A percentile compares a stretch with the other conserved stretches of the same genome.
Evolutionary conservation across 1,284 basidiomycete genomes (phyloP).

Genomic region (Leccinum solheimii): DNA sequence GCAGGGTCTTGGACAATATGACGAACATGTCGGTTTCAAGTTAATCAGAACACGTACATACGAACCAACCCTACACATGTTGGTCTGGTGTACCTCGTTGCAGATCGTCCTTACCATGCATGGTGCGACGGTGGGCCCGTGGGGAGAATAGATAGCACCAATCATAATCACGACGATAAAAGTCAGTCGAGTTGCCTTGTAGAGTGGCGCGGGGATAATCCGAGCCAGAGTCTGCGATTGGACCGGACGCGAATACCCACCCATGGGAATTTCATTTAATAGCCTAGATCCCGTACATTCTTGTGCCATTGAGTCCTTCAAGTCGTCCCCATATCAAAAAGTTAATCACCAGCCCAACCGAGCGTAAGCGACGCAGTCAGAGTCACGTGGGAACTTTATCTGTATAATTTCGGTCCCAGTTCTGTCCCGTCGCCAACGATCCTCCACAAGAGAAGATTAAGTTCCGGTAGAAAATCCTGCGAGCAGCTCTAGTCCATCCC

Average conservation of each 20-base stretch:
- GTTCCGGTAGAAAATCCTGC: neutral
- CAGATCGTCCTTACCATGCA: neutral
- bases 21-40: neutral
- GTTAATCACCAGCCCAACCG: neutral
- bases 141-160: neutral
- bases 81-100: neutral
- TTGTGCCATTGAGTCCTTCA: neutral
- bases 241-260: neutral
- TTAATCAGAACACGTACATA: conserved; percentile 4
- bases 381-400: neutral
- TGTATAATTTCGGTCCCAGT: neutral
- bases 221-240: neutral
- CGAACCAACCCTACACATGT: neutral
- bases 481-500: neutral
- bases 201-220: neutral
- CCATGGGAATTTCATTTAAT: neutral
- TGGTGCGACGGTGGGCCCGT: neutral
- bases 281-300: neutral
- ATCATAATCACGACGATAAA: neutral
- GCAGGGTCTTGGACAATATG: neutral
- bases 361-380: neutral
- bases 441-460: neutral
- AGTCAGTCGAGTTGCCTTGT: conserved; percentile 5
- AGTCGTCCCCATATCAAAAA: neutral
- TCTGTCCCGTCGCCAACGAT: neutral